Evolutionary conservation across 352 stramenopile species (phyloP), one percentile per base, ranked within the genome.

Genomic region (Hyaloperonospora brassicae): DNA sequence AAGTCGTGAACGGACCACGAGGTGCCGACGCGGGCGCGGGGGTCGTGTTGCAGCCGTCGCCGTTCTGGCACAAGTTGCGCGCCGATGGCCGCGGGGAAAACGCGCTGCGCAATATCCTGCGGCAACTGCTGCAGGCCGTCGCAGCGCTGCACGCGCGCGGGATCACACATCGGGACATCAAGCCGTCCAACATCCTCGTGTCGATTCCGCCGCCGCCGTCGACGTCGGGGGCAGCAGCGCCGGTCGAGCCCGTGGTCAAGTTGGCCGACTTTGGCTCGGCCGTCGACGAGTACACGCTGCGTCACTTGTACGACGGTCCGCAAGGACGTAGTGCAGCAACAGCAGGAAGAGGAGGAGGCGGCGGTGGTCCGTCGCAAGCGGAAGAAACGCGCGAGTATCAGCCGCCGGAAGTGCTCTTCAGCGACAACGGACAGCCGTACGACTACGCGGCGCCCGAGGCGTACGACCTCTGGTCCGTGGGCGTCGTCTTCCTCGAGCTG

Each of bases 311-410:
- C 24, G 57, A 55, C 23, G 64, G 50, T 56, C 57, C 24, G 9
- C 58, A 67, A 24, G 87, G 84, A 0, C 88, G 89, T 13, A 86
- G 72, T 27, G 74, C 81, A 42, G 55, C 51, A 11, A 53, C 69
- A 7, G 90, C 17, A 17, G 17, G 17, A 17, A 17, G 17, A 17
- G 17, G 17, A 17, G 17, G 17, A 17, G 17, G 17, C 17, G 17
- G 17, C 17, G 17, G 17, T 17, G 17, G 91, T 1, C 93, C 94
- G 13, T 90, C 74, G 31, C 79, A 94, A 60, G 74, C 65, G 12
- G 95, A 98, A 68, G 86, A 97, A 66, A 98, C 94, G 27, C 73
- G 95, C 43, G 88, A 98, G 60, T 98, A 98, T 68, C 87, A 96
- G 48, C 90, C 93, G 30, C 95, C 95, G 4, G 94, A 98, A 59